Conservation (phyloP, 129 eudicot species). For the Chrysanthemum lavandulifolium region DNA sequence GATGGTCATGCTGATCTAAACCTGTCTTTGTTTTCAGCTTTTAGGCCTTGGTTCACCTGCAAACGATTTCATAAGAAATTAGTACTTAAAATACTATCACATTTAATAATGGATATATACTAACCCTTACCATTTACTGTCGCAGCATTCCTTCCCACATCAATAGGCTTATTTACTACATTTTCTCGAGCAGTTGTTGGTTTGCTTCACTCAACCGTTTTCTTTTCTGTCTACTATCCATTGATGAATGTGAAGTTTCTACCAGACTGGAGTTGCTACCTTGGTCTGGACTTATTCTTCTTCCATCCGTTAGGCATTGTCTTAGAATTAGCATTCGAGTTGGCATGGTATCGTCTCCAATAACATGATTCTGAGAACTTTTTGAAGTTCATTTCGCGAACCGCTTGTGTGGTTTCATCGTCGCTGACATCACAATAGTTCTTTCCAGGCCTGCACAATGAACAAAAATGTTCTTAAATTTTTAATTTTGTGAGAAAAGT, state of each 20-base stretch:
- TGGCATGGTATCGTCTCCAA: conserved; percentile 20
- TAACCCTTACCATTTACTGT: conserved; percentile 43
- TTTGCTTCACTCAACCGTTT: conserved; percentile 43
- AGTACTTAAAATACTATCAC: conserved; percentile 17
- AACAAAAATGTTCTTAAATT: not conserved
- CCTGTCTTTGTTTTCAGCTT: conserved; percentile 45
- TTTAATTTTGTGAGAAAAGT: not conserved
- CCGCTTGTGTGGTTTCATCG: conserved; percentile 65
- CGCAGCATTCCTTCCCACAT: conserved; percentile 21
- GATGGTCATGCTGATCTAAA: conserved; percentile 32
- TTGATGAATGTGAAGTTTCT: conserved; percentile 33
- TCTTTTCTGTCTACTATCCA: conserved; percentile 34
- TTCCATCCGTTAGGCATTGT: conserved; percentile 31
- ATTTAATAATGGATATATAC: conserved; percentile 5
- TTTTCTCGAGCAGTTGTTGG: conserved; percentile 33
- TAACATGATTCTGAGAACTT: conserved; percentile 40
- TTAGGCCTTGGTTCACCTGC: conserved; percentile 55
- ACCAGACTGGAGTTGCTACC: conserved; percentile 31
- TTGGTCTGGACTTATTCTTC: conserved; percentile 38
- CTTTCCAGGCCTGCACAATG: conserved; percentile 71
- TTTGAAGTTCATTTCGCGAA: conserved; percentile 38
- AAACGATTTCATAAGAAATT: conserved; percentile 18
- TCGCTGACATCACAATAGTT: conserved; percentile 70
- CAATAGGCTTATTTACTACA: conserved; percentile 24
- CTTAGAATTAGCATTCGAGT: conserved; percentile 27